phyloP scores from a whole-genome alignment of 2,329 filamentous ascomycete species.

The Gremmenia infestans region DNA sequence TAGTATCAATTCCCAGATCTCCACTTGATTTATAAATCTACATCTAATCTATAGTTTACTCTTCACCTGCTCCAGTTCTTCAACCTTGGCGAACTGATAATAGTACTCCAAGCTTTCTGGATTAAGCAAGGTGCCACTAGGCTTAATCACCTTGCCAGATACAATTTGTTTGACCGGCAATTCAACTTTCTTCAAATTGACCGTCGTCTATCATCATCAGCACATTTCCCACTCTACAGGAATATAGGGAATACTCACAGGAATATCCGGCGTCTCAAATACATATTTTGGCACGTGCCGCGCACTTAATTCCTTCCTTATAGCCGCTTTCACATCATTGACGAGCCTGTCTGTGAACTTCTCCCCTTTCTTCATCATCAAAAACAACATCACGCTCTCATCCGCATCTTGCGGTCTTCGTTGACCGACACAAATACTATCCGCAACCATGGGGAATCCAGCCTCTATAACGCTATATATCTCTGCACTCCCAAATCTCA shows the following conservation, averaged over 20 bases:
- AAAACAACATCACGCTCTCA: constrained; percentile 54
- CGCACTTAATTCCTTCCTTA: constrained; percentile 61
- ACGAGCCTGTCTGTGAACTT: constrained; percentile 52
- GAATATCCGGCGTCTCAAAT: constrained; percentile 77
- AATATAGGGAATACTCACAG: constrained; percentile 46
- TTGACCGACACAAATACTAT: constrained; percentile 78
- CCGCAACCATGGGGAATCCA: constrained; percentile 58
- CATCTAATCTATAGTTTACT: constrained; percentile 41
- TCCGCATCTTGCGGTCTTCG: constrained; percentile 55
- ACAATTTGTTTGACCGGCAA: constrained; percentile 81
- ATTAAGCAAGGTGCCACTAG: constrained; percentile 72
- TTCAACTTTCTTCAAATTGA: constrained; percentile 84
- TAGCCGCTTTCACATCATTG: constrained; percentile 55
- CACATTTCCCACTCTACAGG: background rate
- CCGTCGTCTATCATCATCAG: constrained; percentile 55
- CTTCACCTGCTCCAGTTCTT: constrained; percentile 47
- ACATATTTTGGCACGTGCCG: constrained; percentile 74
- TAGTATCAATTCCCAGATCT: no score
- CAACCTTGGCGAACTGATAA: constrained; percentile 71
- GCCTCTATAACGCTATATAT: constrained; percentile 71
- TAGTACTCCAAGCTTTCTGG: constrained; percentile 72
- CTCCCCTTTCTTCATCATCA: constrained; percentile 54
- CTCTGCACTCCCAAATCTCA: constrained; percentile 75
- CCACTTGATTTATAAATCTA: no score
- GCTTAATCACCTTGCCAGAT: constrained; percentile 66